Evolutionary conservation across 495 filamentous ascomycete species (phyloP).

Genomic region (Entonaema liquescens): DNA sequence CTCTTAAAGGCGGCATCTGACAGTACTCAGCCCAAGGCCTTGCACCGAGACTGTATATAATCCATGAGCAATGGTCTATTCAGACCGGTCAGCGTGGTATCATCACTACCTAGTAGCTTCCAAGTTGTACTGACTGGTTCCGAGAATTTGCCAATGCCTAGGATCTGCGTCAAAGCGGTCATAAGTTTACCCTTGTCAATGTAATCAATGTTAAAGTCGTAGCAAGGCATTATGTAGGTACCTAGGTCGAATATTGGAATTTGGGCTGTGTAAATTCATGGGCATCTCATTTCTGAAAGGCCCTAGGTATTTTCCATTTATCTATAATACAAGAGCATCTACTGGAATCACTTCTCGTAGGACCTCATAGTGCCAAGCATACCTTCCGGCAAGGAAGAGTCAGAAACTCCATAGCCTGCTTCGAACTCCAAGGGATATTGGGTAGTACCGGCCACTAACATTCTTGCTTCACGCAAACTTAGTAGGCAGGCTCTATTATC

Average conservation of each 20-base stretch:
- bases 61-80: background rate
- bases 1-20: background rate
- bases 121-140: background rate
- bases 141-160: background rate
- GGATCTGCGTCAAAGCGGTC: background rate
- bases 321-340: background rate
- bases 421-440: background rate
- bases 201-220: background rate
- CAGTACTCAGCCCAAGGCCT: background rate
- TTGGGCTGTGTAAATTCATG: background rate
- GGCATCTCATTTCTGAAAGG: too few species aligned
- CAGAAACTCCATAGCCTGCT: background rate
- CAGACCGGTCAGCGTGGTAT: background rate
- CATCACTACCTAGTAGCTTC: background rate
- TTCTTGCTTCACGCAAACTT: background rate
- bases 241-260: background rate
- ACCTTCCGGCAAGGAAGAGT: background rate
- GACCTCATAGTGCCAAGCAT: background rate
- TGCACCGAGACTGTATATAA: background rate
- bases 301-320: background rate
- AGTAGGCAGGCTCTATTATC: background rate
- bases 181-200: background rate
- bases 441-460: background rate
- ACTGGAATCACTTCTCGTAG: background rate
- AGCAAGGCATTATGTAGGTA: background rate